Conservation (phyloP, 139 green algal genomes). For the Chlamydomonas sp. region DNA sequence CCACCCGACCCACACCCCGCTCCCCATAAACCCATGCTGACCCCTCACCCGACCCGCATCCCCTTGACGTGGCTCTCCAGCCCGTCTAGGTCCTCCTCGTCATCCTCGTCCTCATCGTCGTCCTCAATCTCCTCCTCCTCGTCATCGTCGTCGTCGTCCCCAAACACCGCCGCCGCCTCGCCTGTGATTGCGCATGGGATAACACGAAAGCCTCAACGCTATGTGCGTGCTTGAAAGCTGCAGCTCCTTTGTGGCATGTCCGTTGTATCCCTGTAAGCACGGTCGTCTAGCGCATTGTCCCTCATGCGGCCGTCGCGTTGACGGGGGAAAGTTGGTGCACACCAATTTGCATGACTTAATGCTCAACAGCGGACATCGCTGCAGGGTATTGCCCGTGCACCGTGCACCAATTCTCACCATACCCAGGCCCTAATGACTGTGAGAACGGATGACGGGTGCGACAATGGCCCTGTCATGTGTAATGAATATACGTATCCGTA, state of each 20-base stretch:
- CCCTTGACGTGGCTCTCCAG: constrained; percentile 36
- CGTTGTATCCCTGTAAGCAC: neutral
- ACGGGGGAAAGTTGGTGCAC: too few relatives aligned
- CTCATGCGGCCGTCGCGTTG: too few relatives aligned
- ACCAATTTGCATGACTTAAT: too few relatives aligned
- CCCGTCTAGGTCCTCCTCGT: constrained; percentile 42
- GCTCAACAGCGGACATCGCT: too few relatives aligned
- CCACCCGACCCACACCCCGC: too few relatives aligned
- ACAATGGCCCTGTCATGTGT: too few relatives aligned
- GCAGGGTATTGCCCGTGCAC: too few relatives aligned
- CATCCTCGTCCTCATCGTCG: constrained; percentile 35
- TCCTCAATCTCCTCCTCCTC: neutral
- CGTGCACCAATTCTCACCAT: too few relatives aligned
- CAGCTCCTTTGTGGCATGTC: neutral
- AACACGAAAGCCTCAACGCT: neutral
- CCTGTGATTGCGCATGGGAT: neutral
- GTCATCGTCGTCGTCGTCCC: constrained; percentile 21
- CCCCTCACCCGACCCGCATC: constrained; percentile 24
- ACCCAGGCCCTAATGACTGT: too few relatives aligned
- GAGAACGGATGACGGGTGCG: too few relatives aligned
- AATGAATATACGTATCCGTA: too few relatives aligned
- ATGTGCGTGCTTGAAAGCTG: neutral
- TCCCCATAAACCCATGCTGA: neutral
- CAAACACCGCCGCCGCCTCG: constrained; percentile 11
- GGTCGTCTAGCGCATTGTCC: neutral